These are phyloP conservation scores for Cercis canadensis DNA, from an alignment of 306 rosid genomes.

Conservation along the genomic window DNA sequence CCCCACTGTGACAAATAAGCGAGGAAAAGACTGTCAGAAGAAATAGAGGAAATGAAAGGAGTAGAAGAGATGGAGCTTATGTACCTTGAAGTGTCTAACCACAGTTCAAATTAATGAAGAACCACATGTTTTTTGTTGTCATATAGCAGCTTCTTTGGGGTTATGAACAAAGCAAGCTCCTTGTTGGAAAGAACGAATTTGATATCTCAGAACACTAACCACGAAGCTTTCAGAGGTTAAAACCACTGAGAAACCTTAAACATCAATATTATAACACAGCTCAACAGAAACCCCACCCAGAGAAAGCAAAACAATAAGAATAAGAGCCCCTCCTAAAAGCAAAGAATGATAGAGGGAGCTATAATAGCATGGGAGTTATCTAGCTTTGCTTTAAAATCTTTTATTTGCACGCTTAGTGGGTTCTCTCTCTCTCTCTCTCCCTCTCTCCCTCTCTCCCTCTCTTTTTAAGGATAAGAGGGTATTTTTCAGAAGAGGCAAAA, in stretches of 20 bases:
- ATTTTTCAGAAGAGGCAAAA: constrained; percentile 24
- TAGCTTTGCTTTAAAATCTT: constrained; percentile 49
- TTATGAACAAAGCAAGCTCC: background rate
- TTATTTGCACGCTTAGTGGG: constrained; percentile 65
- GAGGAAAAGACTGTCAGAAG: background rate
- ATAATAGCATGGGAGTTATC: constrained; percentile 60
- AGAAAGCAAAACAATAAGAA: constrained; percentile 26
- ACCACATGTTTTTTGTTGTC: constrained; percentile 37
- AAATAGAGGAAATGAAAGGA: background rate
- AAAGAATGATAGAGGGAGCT: constrained; percentile 40
- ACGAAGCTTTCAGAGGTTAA: background rate
- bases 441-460: too few relatives aligned
- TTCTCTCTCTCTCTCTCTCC: constrained; percentile 34
- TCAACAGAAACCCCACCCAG: constrained; percentile 41
- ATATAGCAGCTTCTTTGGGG: constrained; percentile 9
- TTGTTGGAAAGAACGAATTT: background rate
- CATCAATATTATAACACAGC: constrained; percentile 29
- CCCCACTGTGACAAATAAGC: background rate
- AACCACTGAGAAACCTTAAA: background rate
- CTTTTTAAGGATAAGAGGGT: constrained; percentile 22
- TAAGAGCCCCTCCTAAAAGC: constrained; percentile 32
- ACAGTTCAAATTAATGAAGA: constrained; percentile 40
- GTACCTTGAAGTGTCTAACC: constrained; percentile 39
- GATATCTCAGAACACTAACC: background rate
- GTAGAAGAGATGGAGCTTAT: background rate